Conservation (phyloP, 2,329 filamentous ascomycete species). For the Stylonectria norvegica region DNA sequence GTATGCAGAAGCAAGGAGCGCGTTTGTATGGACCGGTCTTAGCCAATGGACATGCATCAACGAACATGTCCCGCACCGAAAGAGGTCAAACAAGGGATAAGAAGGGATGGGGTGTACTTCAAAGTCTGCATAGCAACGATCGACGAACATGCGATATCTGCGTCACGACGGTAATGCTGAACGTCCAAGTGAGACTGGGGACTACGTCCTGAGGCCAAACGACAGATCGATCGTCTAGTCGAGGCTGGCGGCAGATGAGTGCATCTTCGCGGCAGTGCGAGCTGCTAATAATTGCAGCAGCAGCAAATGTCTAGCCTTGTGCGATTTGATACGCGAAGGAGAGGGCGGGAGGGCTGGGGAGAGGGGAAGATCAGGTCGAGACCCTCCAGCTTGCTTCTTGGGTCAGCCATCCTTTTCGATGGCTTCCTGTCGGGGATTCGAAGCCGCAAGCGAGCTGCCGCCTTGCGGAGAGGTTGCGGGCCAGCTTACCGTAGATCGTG, state of each 20-base stretch:
- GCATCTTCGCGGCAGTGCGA: constrained; percentile 3
- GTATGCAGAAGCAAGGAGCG: too few relatives aligned
- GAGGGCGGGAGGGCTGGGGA: background rate
- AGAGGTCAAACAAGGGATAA: too few relatives aligned
- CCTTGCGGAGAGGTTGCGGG: background rate
- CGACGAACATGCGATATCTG: too few relatives aligned
- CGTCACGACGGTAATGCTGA: too few relatives aligned
- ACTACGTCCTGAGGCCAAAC: constrained; percentile 2
- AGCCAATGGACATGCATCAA: too few relatives aligned
- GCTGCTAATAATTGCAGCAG: constrained; percentile 11
- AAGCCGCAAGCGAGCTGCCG: background rate
- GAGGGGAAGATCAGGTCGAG: background rate
- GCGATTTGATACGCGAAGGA: constrained; percentile 5
- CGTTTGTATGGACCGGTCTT: too few relatives aligned
- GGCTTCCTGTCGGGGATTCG: background rate
- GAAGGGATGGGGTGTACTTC: too few relatives aligned
- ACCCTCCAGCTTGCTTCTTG: background rate
- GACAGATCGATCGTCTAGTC: background rate
- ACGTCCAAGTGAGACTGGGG: constrained; percentile 5
- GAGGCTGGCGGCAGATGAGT: constrained; percentile 11
- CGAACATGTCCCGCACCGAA: too few relatives aligned
- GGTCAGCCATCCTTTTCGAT: background rate
- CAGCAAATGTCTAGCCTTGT: too few relatives aligned
- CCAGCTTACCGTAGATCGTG: too few relatives aligned
- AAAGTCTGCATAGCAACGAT: too few relatives aligned